A percentile compares a stretch with the other conserved stretches of the same genome.
phyloP scores from a whole-genome alignment of 371 early-diverging fungal species.

The Fennellomyces sp. region DNA sequence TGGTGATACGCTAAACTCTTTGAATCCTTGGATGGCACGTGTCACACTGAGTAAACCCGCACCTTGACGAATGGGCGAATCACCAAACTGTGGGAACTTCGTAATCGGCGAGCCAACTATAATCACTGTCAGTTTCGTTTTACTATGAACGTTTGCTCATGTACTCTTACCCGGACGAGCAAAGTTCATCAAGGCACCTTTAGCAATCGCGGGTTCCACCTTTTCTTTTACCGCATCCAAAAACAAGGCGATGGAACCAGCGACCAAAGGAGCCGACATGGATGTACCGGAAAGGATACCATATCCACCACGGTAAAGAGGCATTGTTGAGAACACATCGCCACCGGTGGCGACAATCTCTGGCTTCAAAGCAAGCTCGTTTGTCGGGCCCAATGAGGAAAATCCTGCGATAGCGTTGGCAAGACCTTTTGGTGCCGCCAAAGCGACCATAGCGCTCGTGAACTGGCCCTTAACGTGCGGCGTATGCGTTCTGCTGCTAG shows the following conservation, averaged over 20 bases:
- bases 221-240: conserved; percentile 28
- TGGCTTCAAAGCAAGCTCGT: conserved; percentile 52
- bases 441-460: not conserved
- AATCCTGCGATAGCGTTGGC: conserved; percentile 29
- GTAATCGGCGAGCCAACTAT: conserved; percentile 30
- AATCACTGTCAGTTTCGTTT: not conserved
- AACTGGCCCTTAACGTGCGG: not conserved
- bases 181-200: conserved; percentile 46
- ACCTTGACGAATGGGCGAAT: conserved; percentile 70
- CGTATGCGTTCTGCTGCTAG: not conserved
- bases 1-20: conserved; percentile 41
- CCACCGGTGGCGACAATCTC: conserved; percentile 72
- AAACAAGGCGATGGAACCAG: conserved; percentile 68
- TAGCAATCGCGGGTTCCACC: not conserved
- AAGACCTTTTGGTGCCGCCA: conserved; percentile 9
- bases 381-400: conserved; percentile 49
- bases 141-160: not conserved
- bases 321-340: conserved; percentile 68
- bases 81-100: conserved; percentile 18
- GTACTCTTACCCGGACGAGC: conserved; percentile 25
- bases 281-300: conserved; percentile 66
- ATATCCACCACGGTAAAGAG: conserved; percentile 43
- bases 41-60: conserved; percentile 73
- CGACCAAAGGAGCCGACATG: conserved; percentile 66
- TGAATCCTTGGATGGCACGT: conserved; percentile 52